Conservation (phyloP, 2,329 filamentous ascomycete species). For the Trichoderma aggressivum region DNA sequence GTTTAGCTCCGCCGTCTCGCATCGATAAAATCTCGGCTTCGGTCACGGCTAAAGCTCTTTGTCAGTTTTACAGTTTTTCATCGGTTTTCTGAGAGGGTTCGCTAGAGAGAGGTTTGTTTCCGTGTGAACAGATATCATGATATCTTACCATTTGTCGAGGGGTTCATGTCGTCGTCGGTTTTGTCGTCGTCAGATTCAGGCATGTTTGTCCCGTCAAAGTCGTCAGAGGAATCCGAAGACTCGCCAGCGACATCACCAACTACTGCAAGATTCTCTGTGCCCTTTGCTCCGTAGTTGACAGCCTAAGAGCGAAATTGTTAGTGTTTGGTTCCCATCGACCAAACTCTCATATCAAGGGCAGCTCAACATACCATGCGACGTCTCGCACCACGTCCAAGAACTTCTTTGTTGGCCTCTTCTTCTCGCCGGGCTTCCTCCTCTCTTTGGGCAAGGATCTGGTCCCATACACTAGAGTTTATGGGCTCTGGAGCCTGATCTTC, state of each 20-base stretch:
- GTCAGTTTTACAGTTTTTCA: slow-evolving; percentile 33
- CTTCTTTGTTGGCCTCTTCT: slow-evolving; percentile 63
- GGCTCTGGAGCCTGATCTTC: slow-evolving; percentile 50
- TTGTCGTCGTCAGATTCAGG: slow-evolving; percentile 23
- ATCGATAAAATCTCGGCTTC: slow-evolving; percentile 22
- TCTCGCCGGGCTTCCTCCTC: slow-evolving; percentile 75
- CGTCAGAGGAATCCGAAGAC: slow-evolving; percentile 34
- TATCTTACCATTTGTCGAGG: slow-evolving; percentile 36
- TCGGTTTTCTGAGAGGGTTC: slow-evolving; percentile 20
- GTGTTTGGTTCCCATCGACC: background rate
- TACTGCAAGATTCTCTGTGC: slow-evolving; percentile 21
- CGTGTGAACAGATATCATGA: slow-evolving; percentile 25
- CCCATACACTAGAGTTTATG: slow-evolving; percentile 75
- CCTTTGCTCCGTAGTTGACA: slow-evolving; percentile 36
- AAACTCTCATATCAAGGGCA: background rate
- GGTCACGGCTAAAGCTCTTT: slow-evolving; percentile 29
- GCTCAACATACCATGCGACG: slow-evolving; percentile 46
- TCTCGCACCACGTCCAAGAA: slow-evolving; percentile 82
- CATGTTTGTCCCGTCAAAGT: slow-evolving; percentile 33
- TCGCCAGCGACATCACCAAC: slow-evolving; percentile 28
- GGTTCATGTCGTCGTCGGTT: slow-evolving; percentile 29
- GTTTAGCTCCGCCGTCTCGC: slow-evolving; percentile 16
- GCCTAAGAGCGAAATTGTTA: slow-evolving; percentile 27
- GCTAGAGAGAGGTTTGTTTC: slow-evolving; percentile 20
- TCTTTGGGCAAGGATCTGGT: slow-evolving; percentile 79